Evolutionary conservation across 73 alveolate genomes (phyloP), one percentile per base, ranked within the genome.

Genomic region (Blepharisma japonicum): DNA sequence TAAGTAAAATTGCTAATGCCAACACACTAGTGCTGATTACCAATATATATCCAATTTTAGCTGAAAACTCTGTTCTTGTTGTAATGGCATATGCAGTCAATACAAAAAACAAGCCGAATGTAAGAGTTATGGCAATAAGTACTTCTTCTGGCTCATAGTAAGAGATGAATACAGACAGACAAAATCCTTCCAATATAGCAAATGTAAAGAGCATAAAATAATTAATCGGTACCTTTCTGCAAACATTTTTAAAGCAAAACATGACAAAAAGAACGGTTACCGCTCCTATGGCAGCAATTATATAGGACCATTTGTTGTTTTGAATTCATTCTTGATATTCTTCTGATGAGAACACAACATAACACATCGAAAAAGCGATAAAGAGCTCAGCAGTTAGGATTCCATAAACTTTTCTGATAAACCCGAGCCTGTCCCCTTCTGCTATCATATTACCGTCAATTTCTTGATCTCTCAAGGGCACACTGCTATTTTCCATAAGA

Each of bases 11-110:
- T 55, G 84, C 89, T 48, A 85, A 85, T 4, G 81, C 32, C n/a
- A 85, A 14, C 48, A 85, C 25, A 21, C 68, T 23, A 61, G 80
- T 82, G 14, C 25, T 20, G 50, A 71, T 51, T 67, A 68, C 55
- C 32, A 85, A 42, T 45, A 85, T 55, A 21, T 81, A 20, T 7
- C 86, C 92, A 9, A 84, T 84, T 42, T 54, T 45, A 6, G 76
- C 55, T 11, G 92, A 81, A 76, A 81, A 85, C 49, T 85, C 92
- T 7, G 81, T 83, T 55, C 81, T 85, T 0, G 92, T 81, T 21
- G 68, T 70, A 7, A 55, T 81, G 8, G 92, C 89, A 72, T 85
- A 85, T 6, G 71, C 0, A 7, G 92, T 85, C 45, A 85, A 81
- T 25, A 77, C 84, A 14, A 85, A 55, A 6, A 80, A 84, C 5